phyloP scores from a whole-genome alignment of 2,329 filamentous ascomycete species.

The Botrytis byssoidea region DNA sequence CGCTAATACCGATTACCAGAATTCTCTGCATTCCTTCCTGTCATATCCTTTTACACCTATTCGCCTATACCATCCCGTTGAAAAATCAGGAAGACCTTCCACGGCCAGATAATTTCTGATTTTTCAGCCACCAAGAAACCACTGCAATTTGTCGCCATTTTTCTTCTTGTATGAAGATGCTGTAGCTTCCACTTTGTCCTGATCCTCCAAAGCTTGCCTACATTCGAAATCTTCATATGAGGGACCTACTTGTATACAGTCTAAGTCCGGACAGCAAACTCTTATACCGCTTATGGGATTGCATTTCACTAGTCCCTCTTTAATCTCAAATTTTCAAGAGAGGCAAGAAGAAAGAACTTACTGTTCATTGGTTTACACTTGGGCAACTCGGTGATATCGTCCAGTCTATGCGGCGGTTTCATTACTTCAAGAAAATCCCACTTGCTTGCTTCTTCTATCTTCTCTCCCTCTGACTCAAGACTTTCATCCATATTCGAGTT shows the following conservation, averaged over 20 bases:
- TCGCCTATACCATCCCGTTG: not conserved
- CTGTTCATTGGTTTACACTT: constrained; percentile 6
- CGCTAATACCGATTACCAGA: not conserved
- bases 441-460: not conserved
- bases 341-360: not conserved
- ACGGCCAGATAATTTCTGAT: too few relatives aligned
- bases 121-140: not conserved
- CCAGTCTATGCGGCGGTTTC: not conserved
- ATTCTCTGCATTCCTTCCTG: not conserved
- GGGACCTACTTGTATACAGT: not conserved
- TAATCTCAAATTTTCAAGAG: not conserved
- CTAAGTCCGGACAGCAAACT: constrained; percentile 3
- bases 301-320: not conserved
- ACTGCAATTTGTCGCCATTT: not conserved
- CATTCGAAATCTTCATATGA: constrained; percentile 1
- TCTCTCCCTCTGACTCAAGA: not conserved
- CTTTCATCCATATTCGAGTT: not conserved
- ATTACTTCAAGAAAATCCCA: not conserved
- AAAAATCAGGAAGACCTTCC: not conserved
- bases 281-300: not conserved
- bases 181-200: not conserved
- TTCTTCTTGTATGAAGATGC: not conserved
- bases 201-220: not conserved
- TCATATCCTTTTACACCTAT: too few relatives aligned
- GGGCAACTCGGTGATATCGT: constrained; percentile 10